Conservation (phyloP, 768 basidiomycete genomes). For the Asterophora lycoperdoides region DNA sequence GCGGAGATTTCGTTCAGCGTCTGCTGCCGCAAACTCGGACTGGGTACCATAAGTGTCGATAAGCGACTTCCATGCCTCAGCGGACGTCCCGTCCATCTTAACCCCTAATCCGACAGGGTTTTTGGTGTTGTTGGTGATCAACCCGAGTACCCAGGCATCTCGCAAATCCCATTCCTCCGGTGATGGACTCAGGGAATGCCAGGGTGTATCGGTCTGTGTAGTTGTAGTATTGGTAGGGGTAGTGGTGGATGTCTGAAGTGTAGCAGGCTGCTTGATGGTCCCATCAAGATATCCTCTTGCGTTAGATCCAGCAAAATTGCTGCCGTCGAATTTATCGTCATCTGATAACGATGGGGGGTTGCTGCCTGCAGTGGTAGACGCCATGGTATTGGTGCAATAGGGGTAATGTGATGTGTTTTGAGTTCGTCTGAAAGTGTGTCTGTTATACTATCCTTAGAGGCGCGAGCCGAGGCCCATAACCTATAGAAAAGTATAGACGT, state of each 20-base stretch:
- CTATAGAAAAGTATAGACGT: too few species aligned
- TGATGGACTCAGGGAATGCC: not conserved
- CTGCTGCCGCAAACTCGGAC: constrained; percentile 12
- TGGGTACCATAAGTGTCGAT: constrained; percentile 1
- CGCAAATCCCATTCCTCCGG: not conserved
- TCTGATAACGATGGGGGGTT: too few species aligned
- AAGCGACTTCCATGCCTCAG: constrained; percentile 18
- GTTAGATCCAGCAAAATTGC: not conserved
- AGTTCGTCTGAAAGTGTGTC: not conserved
- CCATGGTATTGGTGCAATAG: not conserved
- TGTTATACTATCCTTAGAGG: not conserved
- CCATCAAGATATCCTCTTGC: too few species aligned
- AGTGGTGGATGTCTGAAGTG: not conserved
- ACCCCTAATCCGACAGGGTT: too few species aligned
- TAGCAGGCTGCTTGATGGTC: not conserved
- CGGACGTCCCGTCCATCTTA: too few species aligned
- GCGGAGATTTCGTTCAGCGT: constrained; percentile 10
- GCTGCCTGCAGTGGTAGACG: not conserved
- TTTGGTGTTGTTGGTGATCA: constrained; percentile 11
- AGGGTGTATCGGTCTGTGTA: not conserved
- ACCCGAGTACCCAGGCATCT: constrained; percentile 4
- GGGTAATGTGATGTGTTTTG: not conserved
- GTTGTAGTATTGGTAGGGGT: not conserved
- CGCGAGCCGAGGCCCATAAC: not conserved
- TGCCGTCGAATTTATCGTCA: not conserved